These are phyloP conservation scores for Aspergillus nomiae DNA, from an alignment of 2,329 filamentous ascomycete genomes.

Conservation along the genomic window DNA sequence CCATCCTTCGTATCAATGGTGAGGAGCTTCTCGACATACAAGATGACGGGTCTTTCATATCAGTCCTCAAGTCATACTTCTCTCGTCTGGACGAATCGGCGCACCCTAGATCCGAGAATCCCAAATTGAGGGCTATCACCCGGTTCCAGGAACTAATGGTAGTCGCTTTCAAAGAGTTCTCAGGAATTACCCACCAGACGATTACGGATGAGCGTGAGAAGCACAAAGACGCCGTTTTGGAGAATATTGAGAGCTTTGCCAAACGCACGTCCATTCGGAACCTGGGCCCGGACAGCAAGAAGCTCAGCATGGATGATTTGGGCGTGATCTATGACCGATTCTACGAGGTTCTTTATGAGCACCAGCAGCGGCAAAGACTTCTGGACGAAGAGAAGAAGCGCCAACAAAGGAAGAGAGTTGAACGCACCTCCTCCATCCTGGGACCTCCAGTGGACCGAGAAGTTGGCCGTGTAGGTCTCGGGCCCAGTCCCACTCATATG, in stretches of 20 bases:
- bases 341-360: constrained; percentile 87
- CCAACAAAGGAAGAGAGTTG: constrained; percentile 61
- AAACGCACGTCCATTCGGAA: constrained; percentile 97
- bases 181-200: constrained; percentile 88
- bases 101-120: constrained; percentile 92
- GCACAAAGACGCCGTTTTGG: constrained; percentile 91
- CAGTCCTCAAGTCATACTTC: constrained; percentile 93
- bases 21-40: constrained; percentile 91
- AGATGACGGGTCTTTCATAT: constrained; percentile 96
- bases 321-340: constrained; percentile 92
- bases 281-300: constrained; percentile 92
- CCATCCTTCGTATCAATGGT: constrained; percentile 95
- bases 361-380: constrained; percentile 78
- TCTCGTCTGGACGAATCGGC: constrained; percentile 90
- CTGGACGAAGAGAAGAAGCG: constrained; percentile 73
- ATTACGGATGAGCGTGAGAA: constrained; percentile 86
- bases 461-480: constrained; percentile 83
- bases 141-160: constrained; percentile 98
- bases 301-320: constrained; percentile 80
- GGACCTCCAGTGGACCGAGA: constrained; percentile 63
- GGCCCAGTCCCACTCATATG: constrained; percentile 89
- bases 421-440: constrained; percentile 44
- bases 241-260: constrained; percentile 95
- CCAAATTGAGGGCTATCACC: constrained; percentile 90
- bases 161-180: constrained; percentile 97